Percentiles rank a stretch among this genome's conserved stretches.
These are phyloP conservation scores for Tricholomella constricta DNA, from an alignment of 768 basidiomycete species.

Conservation along the genomic window DNA sequence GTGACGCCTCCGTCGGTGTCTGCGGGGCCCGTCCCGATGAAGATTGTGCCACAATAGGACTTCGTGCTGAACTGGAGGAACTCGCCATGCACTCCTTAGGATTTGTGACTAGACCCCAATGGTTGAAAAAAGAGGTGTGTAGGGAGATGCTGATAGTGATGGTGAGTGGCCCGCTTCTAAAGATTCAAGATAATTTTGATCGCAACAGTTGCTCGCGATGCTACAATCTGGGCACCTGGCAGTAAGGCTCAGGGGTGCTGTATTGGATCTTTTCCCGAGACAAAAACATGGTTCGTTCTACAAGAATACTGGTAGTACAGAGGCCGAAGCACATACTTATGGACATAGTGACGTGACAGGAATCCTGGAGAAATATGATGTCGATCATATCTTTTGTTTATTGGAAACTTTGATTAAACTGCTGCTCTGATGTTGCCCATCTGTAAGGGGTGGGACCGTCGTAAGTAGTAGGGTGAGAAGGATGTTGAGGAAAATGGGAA, in stretches of 20 bases:
- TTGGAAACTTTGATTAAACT: slow-evolving; percentile 18
- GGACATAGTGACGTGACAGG: too few relatives aligned
- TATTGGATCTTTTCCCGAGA: too few relatives aligned
- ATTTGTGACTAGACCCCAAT: neutral
- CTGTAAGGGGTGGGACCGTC: slow-evolving; percentile 9
- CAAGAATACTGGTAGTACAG: neutral
- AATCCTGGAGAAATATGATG: too few relatives aligned
- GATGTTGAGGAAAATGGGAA: slow-evolving; percentile 19
- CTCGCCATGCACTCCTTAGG: slow-evolving; percentile 10
- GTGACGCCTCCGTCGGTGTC: slow-evolving; percentile 9
- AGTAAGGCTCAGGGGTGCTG: too few relatives aligned
- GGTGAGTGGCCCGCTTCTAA: neutral
- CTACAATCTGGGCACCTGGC: too few relatives aligned
- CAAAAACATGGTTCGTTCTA: neutral
- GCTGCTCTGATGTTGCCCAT: slow-evolving; percentile 26
- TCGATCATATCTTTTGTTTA: slow-evolving; percentile 3
- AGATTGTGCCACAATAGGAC: slow-evolving; percentile 5
- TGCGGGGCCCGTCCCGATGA: slow-evolving; percentile 17
- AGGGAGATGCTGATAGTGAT: neutral
- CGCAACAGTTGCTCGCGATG: too few relatives aligned
- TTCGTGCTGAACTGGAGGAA: slow-evolving; percentile 16
- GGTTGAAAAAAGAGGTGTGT: slow-evolving; percentile 1
- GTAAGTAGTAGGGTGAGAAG: slow-evolving; percentile 7
- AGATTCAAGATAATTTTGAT: neutral
- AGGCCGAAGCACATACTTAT: slow-evolving; percentile 1